These are phyloP conservation scores for Hydnomerulius pinastri DNA, from an alignment of 768 basidiomycete species.

Conservation along the genomic window DNA sequence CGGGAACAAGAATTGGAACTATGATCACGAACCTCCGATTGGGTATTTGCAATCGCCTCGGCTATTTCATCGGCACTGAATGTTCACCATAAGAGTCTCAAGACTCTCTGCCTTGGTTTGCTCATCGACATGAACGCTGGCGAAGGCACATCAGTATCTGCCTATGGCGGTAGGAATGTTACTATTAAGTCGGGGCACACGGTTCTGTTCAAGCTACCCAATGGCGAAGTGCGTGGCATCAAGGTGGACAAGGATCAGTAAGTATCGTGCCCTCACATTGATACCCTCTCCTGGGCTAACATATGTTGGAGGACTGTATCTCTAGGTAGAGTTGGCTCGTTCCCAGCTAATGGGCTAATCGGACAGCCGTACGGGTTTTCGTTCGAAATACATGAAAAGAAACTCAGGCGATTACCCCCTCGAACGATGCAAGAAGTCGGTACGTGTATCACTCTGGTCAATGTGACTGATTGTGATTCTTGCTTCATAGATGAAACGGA, in stretches of 20 bases:
- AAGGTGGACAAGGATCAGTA: constrained; percentile 75
- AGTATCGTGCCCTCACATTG: constrained; percentile 26
- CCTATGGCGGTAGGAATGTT: constrained; percentile 14
- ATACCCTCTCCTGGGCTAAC: constrained; percentile 1
- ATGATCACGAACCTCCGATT: background rate
- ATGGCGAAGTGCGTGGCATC: constrained; percentile 72
- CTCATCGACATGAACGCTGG: constrained; percentile 15
- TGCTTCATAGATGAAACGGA: constrained; percentile 81
- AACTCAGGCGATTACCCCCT: constrained; percentile 61
- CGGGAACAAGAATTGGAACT: background rate
- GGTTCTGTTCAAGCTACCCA: constrained; percentile 80
- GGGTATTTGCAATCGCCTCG: background rate
- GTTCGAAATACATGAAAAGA: constrained; percentile 81
- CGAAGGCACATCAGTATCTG: constrained; percentile 7
- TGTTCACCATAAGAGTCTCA: no score
- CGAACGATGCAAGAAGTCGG: constrained; percentile 78
- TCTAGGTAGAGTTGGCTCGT: constrained; percentile 86
- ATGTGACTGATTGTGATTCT: constrained; percentile 5
- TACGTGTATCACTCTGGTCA: constrained; percentile 31
- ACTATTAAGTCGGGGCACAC: constrained; percentile 69
- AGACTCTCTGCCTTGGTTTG: background rate
- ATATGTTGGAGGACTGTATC: constrained; percentile 55
- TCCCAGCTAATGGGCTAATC: constrained; percentile 75
- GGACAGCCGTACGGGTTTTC: constrained; percentile 85
- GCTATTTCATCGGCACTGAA: no score